phyloP scores from a whole-genome alignment of 1,139 yeast genomes.

The Geotrichum fermentans region DNA sequence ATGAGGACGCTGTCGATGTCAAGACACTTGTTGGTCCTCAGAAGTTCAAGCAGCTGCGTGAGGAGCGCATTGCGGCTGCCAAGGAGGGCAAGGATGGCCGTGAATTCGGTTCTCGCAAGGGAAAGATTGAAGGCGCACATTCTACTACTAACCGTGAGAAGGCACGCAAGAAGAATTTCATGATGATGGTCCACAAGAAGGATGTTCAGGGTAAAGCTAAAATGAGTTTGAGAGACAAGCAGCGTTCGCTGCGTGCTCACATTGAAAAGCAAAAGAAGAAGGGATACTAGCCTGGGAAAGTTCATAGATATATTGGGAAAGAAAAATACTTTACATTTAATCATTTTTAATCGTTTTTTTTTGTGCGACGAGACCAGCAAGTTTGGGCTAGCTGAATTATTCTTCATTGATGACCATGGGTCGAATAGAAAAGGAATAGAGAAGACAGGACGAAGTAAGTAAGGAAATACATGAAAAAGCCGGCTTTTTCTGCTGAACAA shows the following conservation, averaged over 20 bases:
- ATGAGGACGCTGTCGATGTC: constrained; percentile 85
- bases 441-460: too few species aligned
- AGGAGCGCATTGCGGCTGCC: constrained; percentile 82
- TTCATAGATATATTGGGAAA: too few species aligned
- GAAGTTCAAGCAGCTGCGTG: constrained; percentile 80
- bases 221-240: constrained; percentile 85
- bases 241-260: constrained; percentile 79
- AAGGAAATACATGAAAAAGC: too few species aligned
- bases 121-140: constrained; percentile 58
- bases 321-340: too few species aligned
- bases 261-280: constrained; percentile 84
- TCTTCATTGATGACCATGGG: too few species aligned
- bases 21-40: constrained; percentile 72
- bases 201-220: constrained; percentile 92
- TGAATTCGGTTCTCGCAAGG: constrained; percentile 84
- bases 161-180: constrained; percentile 96
- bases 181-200: constrained; percentile 95
- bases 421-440: too few species aligned
- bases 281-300: constrained; percentile 48
- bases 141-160: constrained; percentile 94
- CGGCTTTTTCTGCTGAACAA: too few species aligned
- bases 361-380: too few species aligned
- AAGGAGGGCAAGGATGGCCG: constrained; percentile 91
- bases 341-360: too few species aligned
- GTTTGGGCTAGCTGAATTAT: too few species aligned